Conservation (phyloP, 2,329 filamentous ascomycete species). For the Ophiostoma perfectum region DNA sequence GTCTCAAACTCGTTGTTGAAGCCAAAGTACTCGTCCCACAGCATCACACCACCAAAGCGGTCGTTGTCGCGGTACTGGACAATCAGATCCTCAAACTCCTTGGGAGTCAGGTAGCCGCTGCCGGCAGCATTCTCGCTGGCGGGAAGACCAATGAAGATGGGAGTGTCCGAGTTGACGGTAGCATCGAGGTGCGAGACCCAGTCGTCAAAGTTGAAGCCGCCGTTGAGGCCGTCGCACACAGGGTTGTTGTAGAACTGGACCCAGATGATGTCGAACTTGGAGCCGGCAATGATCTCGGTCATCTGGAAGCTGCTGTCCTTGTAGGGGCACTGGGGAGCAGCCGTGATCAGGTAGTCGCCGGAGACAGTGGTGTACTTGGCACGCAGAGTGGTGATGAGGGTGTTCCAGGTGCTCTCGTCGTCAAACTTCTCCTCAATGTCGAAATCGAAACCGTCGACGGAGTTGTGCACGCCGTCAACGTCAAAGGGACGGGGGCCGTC, state of each 20-base stretch:
- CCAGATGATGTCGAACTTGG: slow-evolving; percentile 40
- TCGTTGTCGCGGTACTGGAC: slow-evolving; percentile 28
- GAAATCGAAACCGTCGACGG: slow-evolving; percentile 50
- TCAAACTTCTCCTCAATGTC: slow-evolving; percentile 40
- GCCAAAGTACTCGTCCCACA: slow-evolving; percentile 34
- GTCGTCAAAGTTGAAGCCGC: slow-evolving; percentile 36
- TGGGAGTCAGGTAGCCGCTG: slow-evolving; percentile 30
- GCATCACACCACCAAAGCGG: slow-evolving; percentile 34
- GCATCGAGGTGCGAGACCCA: slow-evolving; percentile 34
- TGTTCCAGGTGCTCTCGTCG: slow-evolving; percentile 25
- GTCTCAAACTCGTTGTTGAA: background rate
- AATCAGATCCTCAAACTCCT: slow-evolving; percentile 27
- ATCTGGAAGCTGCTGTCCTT: slow-evolving; percentile 39
- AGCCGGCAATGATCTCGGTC: slow-evolving; percentile 37
- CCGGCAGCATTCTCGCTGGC: slow-evolving; percentile 28
- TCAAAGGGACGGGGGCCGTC: slow-evolving; percentile 42
- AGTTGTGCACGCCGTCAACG: slow-evolving; percentile 31
- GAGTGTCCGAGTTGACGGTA: slow-evolving; percentile 35
- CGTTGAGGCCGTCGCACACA: slow-evolving; percentile 34
- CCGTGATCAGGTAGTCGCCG: slow-evolving; percentile 41
- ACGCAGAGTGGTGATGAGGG: slow-evolving; percentile 23
- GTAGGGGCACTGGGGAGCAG: slow-evolving; percentile 43
- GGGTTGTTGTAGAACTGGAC: slow-evolving; percentile 48
- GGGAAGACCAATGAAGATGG: slow-evolving; percentile 39
- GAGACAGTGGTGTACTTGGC: slow-evolving; percentile 23